A percentile compares a stretch with the other conserved stretches of the same genome.
These are phyloP conservation scores for Anaeromyces robustus DNA, from an alignment of 192 early-diverging fungal genomes.

Conservation along the genomic window DNA sequence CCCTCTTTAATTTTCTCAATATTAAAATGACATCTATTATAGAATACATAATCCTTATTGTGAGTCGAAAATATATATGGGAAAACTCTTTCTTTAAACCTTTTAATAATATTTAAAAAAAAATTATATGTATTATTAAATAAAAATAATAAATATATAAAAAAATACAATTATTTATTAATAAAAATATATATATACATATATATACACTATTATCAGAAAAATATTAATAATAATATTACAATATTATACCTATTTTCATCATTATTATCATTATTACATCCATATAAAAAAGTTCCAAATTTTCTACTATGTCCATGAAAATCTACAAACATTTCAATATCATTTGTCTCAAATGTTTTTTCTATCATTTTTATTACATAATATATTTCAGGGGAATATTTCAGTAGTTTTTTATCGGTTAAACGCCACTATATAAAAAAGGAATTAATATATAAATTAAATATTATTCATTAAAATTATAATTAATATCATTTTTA, in stretches of 20 bases:
- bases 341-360: slow-evolving; percentile 2
- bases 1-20: background rate
- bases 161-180: no score
- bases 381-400: slow-evolving; percentile 10
- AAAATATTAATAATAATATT: no score
- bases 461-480: background rate
- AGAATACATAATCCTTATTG: background rate
- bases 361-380: slow-evolving; percentile 9
- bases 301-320: slow-evolving; percentile 26
- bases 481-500: background rate
- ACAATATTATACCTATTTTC: background rate
- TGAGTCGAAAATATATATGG: background rate
- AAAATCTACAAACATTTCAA: slow-evolving; percentile 22
- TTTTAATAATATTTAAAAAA: background rate
- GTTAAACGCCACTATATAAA: background rate
- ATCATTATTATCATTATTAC: slow-evolving; percentile 13
- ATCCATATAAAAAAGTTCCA: slow-evolving; percentile 26
- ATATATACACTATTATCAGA: no score
- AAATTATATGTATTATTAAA: no score
- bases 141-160: no score
- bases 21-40: background rate
- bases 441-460: no score
- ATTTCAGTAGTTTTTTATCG: background rate
- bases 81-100: background rate
- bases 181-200: no score